Evolutionary conservation across 176 grass and related monocot species (phyloP).

Genomic region (Avena atlantica): DNA sequence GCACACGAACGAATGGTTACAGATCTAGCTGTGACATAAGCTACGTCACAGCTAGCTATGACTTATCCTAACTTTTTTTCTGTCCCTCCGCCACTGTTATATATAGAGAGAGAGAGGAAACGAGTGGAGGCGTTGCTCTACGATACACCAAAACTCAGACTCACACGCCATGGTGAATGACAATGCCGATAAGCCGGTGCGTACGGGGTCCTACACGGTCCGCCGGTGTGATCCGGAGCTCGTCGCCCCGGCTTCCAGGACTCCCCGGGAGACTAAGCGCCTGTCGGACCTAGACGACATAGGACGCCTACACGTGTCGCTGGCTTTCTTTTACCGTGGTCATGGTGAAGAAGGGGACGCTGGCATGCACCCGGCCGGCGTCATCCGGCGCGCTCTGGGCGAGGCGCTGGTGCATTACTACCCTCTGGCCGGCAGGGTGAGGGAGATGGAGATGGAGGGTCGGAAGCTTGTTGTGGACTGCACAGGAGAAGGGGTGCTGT

Average conservation of each 20-base stretch:
- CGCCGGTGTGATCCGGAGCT: slow-evolving; percentile 30
- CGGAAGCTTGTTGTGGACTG: slow-evolving; percentile 60
- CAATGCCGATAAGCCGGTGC: no score
- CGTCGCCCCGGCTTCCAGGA: slow-evolving; percentile 27
- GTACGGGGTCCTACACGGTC: slow-evolving; percentile 29
- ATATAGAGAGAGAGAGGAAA: no score
- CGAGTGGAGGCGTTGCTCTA: no score
- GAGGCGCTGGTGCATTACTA: slow-evolving; percentile 64
- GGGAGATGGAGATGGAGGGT: slow-evolving; percentile 12
- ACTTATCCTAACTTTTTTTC: no score
- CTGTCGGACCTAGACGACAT: slow-evolving; percentile 67
- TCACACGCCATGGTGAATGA: no score
- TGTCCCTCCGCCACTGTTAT: no score
- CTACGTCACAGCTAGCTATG: no score
- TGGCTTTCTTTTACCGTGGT: slow-evolving; percentile 42
- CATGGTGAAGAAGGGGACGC: not conserved
- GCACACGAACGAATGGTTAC: no score
- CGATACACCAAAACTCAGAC: no score
- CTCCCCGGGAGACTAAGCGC: slow-evolving; percentile 45
- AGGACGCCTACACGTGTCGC: not conserved
- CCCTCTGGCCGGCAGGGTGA: slow-evolving; percentile 52
- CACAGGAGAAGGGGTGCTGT: slow-evolving; percentile 51
- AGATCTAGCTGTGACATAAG: no score
- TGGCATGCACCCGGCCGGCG: slow-evolving; percentile 3
- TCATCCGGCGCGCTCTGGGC: slow-evolving; percentile 24